Base-by-base conservation (phyloP, 768 basidiomycete species). In the Trametes punicea region DNA sequence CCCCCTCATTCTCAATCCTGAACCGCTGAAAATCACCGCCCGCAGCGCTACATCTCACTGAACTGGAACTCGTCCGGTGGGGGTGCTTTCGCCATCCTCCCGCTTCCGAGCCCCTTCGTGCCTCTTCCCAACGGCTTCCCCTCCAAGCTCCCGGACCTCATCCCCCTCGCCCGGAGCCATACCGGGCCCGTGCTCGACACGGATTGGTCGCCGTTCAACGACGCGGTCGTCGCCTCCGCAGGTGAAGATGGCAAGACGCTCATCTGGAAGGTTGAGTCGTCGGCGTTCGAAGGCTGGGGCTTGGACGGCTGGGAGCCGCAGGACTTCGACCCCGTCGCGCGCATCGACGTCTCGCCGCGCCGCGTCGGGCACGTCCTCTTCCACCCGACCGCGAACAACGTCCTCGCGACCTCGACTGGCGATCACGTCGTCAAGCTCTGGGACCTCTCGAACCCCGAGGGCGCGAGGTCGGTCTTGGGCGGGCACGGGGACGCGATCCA, bases 51-150 rank as follows among this genome's bases (percentile, higher is more conserved):
- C 72, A 75, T 98, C 67, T 89, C 90, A 55, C 75, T 98, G 48
- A 98, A 98, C 80, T 98, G 93, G 92, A 91, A 92, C 69, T 80
- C 89, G 13, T 91, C 90, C 0, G 92, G 93, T 18, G 93, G 93
- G 20, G 93, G 93, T 51, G 95, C 97, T 4, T 98, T 98, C 67
- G 89, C 87, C n/a, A 86, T 99, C 67, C 77, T 97, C 4, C 97
- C 96, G 0, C 76, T 93, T 18, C 88, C 90, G 6, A 87, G 84
- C 8, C 88, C 84, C 7, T 90, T 82, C 75, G 72, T 72, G 41
- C 70, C 76, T 0, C 74, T 77, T 46, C 74, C 76, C 3, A 73
- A 74, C 63, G 73, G 63, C 42, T 73, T 95, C 65, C 83, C 86
- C 6, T 77, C 80, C 68, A 95, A 91, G 72, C 79, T 98, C 18